phyloP scores from a whole-genome alignment of 176 grass and related monocot species.

The Avena atlantica region DNA sequence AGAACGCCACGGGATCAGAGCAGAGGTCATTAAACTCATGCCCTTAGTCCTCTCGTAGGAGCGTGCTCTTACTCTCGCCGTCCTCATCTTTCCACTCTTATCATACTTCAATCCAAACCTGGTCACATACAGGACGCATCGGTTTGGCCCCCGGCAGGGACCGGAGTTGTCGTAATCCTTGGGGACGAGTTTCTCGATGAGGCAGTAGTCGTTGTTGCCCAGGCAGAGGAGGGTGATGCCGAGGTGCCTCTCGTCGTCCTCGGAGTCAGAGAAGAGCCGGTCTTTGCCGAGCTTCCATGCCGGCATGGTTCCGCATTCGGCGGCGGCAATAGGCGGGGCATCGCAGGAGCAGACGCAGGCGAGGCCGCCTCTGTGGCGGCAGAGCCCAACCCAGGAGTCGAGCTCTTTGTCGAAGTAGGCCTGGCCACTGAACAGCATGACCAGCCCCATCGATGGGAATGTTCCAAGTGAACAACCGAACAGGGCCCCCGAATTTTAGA shows the following conservation, averaged over 20 bases:
- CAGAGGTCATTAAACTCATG: background rate
- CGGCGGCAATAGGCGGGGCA: background rate
- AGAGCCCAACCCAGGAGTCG: background rate
- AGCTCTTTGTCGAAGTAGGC: background rate
- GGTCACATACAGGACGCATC: background rate
- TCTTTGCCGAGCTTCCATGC: background rate
- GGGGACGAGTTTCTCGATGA: background rate
- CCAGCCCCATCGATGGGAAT: too few relatives aligned
- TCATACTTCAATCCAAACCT: conserved; percentile 16
- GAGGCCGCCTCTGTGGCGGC: background rate
- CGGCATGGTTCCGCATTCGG: background rate
- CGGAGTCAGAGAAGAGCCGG: background rate
- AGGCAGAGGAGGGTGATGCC: background rate
- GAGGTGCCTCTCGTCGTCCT: background rate
- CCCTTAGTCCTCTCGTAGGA: background rate
- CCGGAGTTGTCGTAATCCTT: background rate
- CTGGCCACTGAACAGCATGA: background rate
- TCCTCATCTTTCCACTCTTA: conserved; percentile 2
- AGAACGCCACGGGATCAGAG: background rate
- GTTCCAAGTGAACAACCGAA: too few relatives aligned
- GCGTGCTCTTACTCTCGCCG: background rate
- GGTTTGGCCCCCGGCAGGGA: background rate
- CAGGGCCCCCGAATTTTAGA: too few relatives aligned
- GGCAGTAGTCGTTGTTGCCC: background rate
- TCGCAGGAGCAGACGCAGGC: background rate